These are phyloP conservation scores for Kodamaea fukazawae DNA, from an alignment of 805 yeast species.

Conservation along the genomic window DNA sequence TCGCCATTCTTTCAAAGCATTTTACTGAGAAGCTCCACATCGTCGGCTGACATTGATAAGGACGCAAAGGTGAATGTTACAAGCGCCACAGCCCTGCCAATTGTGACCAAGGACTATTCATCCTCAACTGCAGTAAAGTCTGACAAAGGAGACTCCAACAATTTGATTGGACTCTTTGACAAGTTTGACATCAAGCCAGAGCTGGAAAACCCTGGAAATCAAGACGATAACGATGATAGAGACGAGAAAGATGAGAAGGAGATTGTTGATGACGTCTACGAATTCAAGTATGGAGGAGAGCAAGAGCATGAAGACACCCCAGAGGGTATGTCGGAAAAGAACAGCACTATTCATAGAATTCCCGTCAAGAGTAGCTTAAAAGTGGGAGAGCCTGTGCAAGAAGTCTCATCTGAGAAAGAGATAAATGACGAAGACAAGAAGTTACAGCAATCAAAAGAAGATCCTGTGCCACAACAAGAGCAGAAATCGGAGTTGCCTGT, in stretches of 20 bases:
- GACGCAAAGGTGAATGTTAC: background rate
- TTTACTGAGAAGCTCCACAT: conserved; percentile 10
- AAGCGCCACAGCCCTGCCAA: conserved; percentile 22
- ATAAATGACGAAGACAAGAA: too few species aligned
- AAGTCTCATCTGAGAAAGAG: too few species aligned
- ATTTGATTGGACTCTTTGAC: conserved; percentile 34
- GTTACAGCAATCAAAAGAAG: too few species aligned
- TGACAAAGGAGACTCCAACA: conserved; percentile 15
- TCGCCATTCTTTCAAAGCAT: conserved; percentile 20
- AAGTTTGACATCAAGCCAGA: conserved; percentile 28
- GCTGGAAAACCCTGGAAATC: conserved; percentile 1
- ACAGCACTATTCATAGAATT: background rate
- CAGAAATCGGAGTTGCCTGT: too few species aligned
- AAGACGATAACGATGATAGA: conserved; percentile 3
- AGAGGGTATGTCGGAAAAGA: background rate
- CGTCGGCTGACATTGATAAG: conserved; percentile 2
- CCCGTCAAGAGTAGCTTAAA: background rate
- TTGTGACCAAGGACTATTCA: conserved; percentile 17
- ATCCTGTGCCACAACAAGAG: too few species aligned
- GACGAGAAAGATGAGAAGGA: conserved; percentile 8
- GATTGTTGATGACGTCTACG: conserved; percentile 10
- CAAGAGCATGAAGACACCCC: background rate
- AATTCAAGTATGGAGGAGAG: conserved; percentile 9
- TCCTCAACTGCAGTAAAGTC: background rate
- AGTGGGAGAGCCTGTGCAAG: background rate